Base-by-base conservation (phyloP, 192 early-diverging fungal species). In the Podila minutissima region DNA sequence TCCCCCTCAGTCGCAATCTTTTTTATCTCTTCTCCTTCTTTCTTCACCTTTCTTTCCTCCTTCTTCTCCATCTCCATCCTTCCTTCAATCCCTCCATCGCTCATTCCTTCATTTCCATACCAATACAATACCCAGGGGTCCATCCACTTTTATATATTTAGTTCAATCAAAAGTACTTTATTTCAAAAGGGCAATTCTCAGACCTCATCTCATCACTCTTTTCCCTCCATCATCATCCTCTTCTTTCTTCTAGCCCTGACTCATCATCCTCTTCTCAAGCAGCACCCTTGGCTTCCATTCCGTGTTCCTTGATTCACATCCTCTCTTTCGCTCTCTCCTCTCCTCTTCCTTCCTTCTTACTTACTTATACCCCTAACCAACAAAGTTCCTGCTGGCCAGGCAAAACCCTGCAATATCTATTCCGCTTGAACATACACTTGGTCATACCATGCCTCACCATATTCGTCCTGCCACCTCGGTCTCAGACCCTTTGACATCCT, bases 191-290 rank as follows among this genome's bases (percentile, higher is more conserved):
- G 53, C 53, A 55, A 37, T 37, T 37, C 35, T 37, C 35, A 37
- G 1, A 51, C 26, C 19, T 28, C 26, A 32, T 51, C 41, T 66
- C 53, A 35, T 59, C 38, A 17, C 57, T 31, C 49, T 46, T 10
- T 57, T 38, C 64, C 41, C 46, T 62, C 46, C 62, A 51, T 59
- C 60, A 59, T 38, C 61, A 37, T 53, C 26, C 38, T 53, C 13
- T 41, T 28, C 11, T 15, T 64, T 24, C 26, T n/a, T n/a, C 10
- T 53, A 49, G 15, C 64, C 33, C 41, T 26, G 33, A 13, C 50
- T 17, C 53, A 55, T 53, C 51, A 53, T 55, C 53, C 1, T 55
- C 53, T 22, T 10, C 22, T 10, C 24, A n/a, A 55, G n/a, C 53
- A 55, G 5, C 53, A 55, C 24, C 22, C 53, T 24, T 55, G n/a